Percentiles rank a stretch among this genome's conserved stretches.
phyloP scores from a whole-genome alignment of 768 basidiomycete species.

The Kwoniella sp. region DNA sequence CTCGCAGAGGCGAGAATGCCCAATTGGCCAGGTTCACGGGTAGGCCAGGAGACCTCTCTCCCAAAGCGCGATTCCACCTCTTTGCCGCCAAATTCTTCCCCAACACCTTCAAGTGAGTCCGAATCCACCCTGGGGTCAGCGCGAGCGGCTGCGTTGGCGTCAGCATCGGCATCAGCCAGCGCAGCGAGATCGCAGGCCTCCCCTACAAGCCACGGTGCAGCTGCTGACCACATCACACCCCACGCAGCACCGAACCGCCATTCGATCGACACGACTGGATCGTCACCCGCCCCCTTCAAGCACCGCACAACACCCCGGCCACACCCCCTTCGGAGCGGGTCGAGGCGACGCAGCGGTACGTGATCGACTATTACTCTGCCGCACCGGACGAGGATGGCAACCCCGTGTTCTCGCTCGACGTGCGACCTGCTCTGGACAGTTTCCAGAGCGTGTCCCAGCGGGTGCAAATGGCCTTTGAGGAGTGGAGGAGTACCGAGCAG shows the following conservation, averaged over 20 bases:
- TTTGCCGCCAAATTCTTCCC: slow-evolving; percentile 86
- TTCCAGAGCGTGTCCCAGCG: slow-evolving; percentile 70
- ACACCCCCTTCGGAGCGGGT: background rate
- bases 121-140: too few species aligned
- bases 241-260: slow-evolving; percentile 77
- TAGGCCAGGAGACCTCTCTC: slow-evolving; percentile 84
- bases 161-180: too few species aligned
- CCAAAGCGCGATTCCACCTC: slow-evolving; percentile 83
- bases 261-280: slow-evolving; percentile 99
- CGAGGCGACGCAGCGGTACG: slow-evolving; percentile 60
- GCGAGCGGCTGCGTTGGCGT: too few species aligned
- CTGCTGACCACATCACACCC: too few species aligned
- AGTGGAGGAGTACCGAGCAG: slow-evolving; percentile 23
- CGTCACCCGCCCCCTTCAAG: slow-evolving; percentile 62
- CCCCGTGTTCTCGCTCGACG: slow-evolving; percentile 92
- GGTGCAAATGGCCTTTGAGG: slow-evolving; percentile 52
- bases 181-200: too few species aligned
- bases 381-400: slow-evolving; percentile 83
- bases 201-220: too few species aligned
- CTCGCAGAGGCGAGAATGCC: slow-evolving; percentile 60
- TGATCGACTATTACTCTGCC: slow-evolving; percentile 97
- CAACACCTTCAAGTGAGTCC: slow-evolving; percentile 80
- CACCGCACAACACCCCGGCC: slow-evolving; percentile 18
- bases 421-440: slow-evolving; percentile 87
- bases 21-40: slow-evolving; percentile 82